A percentile compares a stretch with the other conserved stretches of the same genome.
Conservation (phyloP, 2,329 filamentous ascomycete species). For the Neospermospora avenae region DNA sequence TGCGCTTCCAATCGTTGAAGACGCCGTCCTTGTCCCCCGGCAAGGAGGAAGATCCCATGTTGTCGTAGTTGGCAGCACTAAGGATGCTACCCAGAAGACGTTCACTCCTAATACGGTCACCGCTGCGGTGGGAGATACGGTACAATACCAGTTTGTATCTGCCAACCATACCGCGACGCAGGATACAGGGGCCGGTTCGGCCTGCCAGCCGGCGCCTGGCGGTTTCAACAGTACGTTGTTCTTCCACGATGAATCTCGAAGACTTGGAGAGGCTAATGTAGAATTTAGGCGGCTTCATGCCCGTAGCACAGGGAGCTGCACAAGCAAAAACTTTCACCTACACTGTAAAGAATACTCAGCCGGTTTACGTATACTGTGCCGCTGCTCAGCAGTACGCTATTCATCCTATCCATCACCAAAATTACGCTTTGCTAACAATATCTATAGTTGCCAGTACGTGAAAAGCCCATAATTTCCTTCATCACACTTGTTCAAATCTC, state of each 20-base stretch:
- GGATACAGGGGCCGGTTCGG: neutral
- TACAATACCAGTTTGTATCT: slow-evolving; percentile 4
- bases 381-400: neutral
- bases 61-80: slow-evolving; percentile 1
- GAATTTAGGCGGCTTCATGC: slow-evolving; percentile 4
- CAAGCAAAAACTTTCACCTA: slow-evolving; percentile 1
- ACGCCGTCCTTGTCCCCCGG: neutral
- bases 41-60: neutral
- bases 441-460: too few species aligned
- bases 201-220: neutral
- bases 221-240: neutral
- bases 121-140: neutral
- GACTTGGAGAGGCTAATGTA: neutral
- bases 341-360: neutral
- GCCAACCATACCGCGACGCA: slow-evolving; percentile 6
- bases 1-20: neutral
- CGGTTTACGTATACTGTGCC: slow-evolving; percentile 6
- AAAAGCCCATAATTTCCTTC: too few species aligned
- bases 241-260: neutral
- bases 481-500: neutral
- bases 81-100: neutral
- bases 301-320: neutral
- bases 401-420: neutral
- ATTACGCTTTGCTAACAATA: neutral
- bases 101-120: slow-evolving; percentile 3